phyloP scores from a whole-genome alignment of 2,329 filamentous ascomycete species.

The Neospermospora avenae region DNA sequence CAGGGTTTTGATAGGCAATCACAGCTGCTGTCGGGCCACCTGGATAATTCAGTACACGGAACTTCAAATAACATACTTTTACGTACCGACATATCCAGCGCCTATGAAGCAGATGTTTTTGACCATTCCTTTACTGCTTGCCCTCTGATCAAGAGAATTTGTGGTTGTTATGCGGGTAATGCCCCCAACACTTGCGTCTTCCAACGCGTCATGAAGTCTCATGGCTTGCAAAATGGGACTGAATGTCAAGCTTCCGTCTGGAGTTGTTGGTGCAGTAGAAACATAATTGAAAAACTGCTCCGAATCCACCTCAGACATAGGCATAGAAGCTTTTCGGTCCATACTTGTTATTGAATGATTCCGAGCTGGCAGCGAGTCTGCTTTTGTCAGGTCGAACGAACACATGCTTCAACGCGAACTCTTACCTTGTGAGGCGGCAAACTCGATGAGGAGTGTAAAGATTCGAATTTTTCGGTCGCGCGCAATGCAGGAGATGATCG shows the following conservation, averaged over 20 bases:
- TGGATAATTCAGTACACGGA: not conserved
- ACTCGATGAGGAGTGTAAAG: too few relatives aligned
- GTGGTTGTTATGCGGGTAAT: constrained; percentile 4
- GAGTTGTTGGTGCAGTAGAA: constrained; percentile 46
- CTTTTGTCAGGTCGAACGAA: not conserved
- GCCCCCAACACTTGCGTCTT: constrained; percentile 8
- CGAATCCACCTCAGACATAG: constrained; percentile 26
- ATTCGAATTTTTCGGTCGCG: too few relatives aligned
- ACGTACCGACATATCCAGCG: constrained; percentile 72
- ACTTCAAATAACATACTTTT: not conserved
- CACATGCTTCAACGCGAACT: too few relatives aligned
- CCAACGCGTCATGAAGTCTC: constrained; percentile 24
- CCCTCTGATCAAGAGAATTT: constrained; percentile 7
- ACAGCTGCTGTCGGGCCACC: constrained; percentile 74
- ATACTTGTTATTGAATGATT: constrained; percentile 15
- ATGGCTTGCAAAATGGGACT: constrained; percentile 40
- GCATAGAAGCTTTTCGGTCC: constrained; percentile 21
- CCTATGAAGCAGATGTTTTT: constrained; percentile 70
- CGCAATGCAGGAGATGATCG: too few relatives aligned
- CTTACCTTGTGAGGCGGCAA: not conserved
- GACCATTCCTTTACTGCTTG: constrained; percentile 31
- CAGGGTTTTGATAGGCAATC: constrained; percentile 69
- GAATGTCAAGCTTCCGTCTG: constrained; percentile 42
- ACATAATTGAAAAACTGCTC: constrained; percentile 32
- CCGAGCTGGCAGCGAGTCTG: not conserved